Conservation (phyloP, 306 rosid species). For the Prunus armeniaca region DNA sequence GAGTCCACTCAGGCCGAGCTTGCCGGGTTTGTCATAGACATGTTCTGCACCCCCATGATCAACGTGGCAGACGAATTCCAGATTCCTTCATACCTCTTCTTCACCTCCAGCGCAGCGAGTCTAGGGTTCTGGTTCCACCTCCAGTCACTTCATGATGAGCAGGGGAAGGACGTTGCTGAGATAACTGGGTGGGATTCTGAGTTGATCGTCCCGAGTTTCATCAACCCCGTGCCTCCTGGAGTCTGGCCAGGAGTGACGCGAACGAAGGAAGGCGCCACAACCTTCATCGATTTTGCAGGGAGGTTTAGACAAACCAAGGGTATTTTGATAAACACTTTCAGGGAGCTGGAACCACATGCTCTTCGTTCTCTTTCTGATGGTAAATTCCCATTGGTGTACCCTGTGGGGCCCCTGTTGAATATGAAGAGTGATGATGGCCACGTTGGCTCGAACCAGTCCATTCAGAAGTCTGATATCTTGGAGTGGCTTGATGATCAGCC, state of each 20-base stretch:
- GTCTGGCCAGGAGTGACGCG: too few species aligned
- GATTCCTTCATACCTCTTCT: too few species aligned
- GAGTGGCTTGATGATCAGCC: constrained; percentile 15
- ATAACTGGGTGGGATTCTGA: too few species aligned
- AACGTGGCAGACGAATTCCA: too few species aligned
- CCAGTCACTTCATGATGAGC: constrained; percentile 9
- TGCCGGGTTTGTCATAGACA: constrained; percentile 27
- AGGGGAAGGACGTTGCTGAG: background rate
- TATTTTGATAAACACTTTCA: constrained; percentile 20
- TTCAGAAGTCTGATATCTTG: background rate
- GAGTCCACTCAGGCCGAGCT: background rate
- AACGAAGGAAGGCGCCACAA: too few species aligned
- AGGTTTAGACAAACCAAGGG: too few species aligned
- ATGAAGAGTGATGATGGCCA: background rate
- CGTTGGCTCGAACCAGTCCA: background rate
- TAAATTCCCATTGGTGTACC: background rate
- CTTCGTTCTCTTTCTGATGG: constrained; percentile 15
- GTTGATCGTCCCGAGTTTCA: too few species aligned
- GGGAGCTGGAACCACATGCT: constrained; percentile 46
- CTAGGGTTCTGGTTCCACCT: constrained; percentile 20
- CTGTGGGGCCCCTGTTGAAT: constrained; percentile 22
- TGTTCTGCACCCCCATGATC: constrained; percentile 14
- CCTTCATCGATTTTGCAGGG: too few species aligned
- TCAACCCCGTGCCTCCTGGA: too few species aligned
- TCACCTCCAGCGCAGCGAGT: background rate